Conservation (phyloP, 345 rosid species). For the Balakata baccata region DNA sequence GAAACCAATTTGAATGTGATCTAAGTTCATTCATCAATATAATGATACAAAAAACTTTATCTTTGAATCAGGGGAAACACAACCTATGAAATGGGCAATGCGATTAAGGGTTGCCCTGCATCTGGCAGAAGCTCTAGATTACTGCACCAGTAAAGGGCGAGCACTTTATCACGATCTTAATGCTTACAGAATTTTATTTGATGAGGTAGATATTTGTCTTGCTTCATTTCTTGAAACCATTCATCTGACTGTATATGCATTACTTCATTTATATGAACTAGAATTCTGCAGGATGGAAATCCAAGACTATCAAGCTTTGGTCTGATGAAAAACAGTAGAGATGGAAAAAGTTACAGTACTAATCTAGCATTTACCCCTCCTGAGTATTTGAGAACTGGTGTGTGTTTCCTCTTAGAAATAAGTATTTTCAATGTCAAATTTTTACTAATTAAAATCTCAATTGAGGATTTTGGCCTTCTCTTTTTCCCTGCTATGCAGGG, state of each 20-base stretch:
- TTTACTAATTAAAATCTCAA: not conserved
- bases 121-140: slow-evolving; percentile 90
- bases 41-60: not conserved
- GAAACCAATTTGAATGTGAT: too few species aligned
- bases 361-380: slow-evolving; percentile 96
- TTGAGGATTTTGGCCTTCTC: not conserved
- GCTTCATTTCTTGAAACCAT: not conserved
- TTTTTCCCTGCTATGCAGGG: slow-evolving; percentile 38
- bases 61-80: slow-evolving; percentile 72
- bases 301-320: slow-evolving; percentile 92
- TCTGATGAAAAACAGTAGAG: slow-evolving; percentile 93
- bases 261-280: slow-evolving; percentile 7
- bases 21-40: too few species aligned
- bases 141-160: slow-evolving; percentile 84
- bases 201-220: slow-evolving; percentile 49
- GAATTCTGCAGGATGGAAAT: slow-evolving; percentile 66
- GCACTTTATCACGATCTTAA: slow-evolving; percentile 90
- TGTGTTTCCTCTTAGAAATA: not conserved
- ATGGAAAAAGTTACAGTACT: slow-evolving; percentile 93
- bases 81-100: slow-evolving; percentile 98
- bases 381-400: slow-evolving; percentile 92
- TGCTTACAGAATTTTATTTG: slow-evolving; percentile 88
- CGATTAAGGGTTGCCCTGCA: slow-evolving; percentile 83
- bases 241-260: slow-evolving; percentile 10
- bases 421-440: not conserved